Conservation (phyloP, 331 rosid species). For the Malus hybrid region DNA sequence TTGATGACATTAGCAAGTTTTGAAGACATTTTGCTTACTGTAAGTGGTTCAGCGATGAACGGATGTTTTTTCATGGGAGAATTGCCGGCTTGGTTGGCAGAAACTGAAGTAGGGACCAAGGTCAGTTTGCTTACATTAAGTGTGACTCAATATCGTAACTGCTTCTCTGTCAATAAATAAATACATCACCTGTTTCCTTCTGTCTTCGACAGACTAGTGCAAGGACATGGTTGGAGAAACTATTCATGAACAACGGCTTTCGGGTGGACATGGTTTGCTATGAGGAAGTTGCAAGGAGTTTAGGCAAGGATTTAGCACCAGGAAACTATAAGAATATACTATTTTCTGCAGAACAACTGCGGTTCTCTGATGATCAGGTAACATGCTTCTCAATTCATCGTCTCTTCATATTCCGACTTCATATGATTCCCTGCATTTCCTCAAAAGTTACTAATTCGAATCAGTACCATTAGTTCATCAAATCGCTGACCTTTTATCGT, state of each 20-base stretch:
- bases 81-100: slow-evolving; percentile 56
- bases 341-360: slow-evolving; percentile 67
- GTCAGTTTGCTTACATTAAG: slow-evolving; percentile 29
- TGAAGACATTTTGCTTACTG: slow-evolving; percentile 42
- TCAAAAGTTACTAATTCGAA: neutral
- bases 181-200: slow-evolving; percentile 10
- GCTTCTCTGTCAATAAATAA: slow-evolving; percentile 2
- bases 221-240: slow-evolving; percentile 50
- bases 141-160: neutral
- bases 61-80: slow-evolving; percentile 62
- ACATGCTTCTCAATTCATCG: neutral
- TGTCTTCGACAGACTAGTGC: slow-evolving; percentile 30
- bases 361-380: slow-evolving; percentile 72
- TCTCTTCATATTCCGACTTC: neutral
- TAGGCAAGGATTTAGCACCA: slow-evolving; percentile 34
- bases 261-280: slow-evolving; percentile 44
- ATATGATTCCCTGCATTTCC: neutral
- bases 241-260: slow-evolving; percentile 71
- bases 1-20: slow-evolving; percentile 44
- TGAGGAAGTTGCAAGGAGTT: slow-evolving; percentile 39
- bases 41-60: slow-evolving; percentile 57
- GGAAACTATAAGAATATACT: slow-evolving; percentile 27
- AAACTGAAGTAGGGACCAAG: slow-evolving; percentile 40
- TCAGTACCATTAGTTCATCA: neutral
- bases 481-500: neutral